These are phyloP conservation scores for Nakaseomyces sp. DNA, from an alignment of 1,139 yeast species.

Conservation along the genomic window DNA sequence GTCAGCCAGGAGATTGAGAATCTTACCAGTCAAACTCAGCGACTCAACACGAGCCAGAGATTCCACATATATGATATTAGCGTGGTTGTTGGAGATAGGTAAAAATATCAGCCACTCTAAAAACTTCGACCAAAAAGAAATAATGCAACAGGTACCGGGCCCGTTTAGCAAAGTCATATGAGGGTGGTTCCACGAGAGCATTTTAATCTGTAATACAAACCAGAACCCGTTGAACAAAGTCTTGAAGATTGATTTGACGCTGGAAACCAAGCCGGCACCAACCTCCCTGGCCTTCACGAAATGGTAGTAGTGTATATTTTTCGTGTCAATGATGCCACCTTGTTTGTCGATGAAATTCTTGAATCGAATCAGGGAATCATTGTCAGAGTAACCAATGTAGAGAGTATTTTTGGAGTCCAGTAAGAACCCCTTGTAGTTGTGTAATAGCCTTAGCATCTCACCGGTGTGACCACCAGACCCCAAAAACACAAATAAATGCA, in stretches of 20 bases:
- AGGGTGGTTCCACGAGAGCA: slow-evolving; percentile 15
- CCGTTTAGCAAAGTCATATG: slow-evolving; percentile 63
- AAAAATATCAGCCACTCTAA: slow-evolving; percentile 38
- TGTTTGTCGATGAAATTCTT: slow-evolving; percentile 36
- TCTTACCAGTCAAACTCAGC: slow-evolving; percentile 67
- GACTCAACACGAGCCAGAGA: slow-evolving; percentile 76
- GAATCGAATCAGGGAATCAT: slow-evolving; percentile 18
- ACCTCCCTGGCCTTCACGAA: slow-evolving; percentile 63
- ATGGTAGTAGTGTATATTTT: slow-evolving; percentile 29
- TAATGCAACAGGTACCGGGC: slow-evolving; percentile 72
- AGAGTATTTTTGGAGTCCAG: slow-evolving; percentile 20
- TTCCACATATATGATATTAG: slow-evolving; percentile 72
- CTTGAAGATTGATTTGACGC: slow-evolving; percentile 17
- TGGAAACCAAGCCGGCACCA: slow-evolving; percentile 33
- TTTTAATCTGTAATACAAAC: slow-evolving; percentile 15
- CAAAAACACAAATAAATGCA: slow-evolving; percentile 41
- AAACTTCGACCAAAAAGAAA: slow-evolving; percentile 60
- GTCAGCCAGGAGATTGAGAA: slow-evolving; percentile 62
- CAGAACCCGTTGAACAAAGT: slow-evolving; percentile 19
- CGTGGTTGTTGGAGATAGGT: slow-evolving; percentile 33
- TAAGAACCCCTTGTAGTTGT: slow-evolving; percentile 32
- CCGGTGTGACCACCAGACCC: slow-evolving; percentile 97
- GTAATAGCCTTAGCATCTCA: slow-evolving; percentile 70
- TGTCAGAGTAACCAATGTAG: slow-evolving; percentile 28
- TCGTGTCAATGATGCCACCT: slow-evolving; percentile 14